A percentile compares a stretch with the other conserved stretches of the same genome.
phyloP scores from a whole-genome alignment of 2,329 filamentous ascomycete species.

The Alternaria brassicae region DNA sequence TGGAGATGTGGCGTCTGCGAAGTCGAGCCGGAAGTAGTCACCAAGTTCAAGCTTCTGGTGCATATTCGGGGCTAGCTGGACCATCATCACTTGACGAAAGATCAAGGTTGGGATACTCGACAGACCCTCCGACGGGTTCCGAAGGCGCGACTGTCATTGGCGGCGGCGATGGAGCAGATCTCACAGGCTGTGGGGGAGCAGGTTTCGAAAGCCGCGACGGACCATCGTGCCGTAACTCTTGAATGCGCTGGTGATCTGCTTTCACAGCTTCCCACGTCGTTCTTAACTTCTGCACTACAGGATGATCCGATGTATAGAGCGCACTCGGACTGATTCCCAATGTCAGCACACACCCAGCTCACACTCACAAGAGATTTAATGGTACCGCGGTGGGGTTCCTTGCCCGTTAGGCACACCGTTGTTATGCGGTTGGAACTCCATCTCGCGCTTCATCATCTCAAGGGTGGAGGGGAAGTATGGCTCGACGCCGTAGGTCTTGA shows the following conservation, averaged over 20 bases:
- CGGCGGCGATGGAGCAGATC: background rate
- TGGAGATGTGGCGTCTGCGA: background rate
- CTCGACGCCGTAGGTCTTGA: constrained; percentile 61
- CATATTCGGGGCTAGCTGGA: background rate
- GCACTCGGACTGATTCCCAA: background rate
- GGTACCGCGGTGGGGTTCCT: constrained; percentile 47
- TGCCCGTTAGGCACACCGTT: constrained; percentile 38
- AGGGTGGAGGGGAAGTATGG: constrained; percentile 62
- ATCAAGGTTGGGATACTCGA: background rate
- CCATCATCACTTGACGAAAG: background rate
- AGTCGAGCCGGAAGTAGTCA: background rate
- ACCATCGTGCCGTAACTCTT: background rate
- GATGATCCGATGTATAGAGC: background rate
- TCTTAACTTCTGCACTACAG: background rate
- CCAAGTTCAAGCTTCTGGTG: background rate
- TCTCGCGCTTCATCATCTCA: constrained; percentile 57
- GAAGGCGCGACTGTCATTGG: background rate
- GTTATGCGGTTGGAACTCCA: constrained; percentile 41
- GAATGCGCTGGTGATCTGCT: background rate
- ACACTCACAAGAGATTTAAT: constrained; percentile 31
- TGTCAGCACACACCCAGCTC: constrained; percentile 23
- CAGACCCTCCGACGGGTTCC: background rate
- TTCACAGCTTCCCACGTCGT: background rate
- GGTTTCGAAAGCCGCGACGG: background rate
- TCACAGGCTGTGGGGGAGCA: background rate